phyloP scores from a whole-genome alignment of 2,329 filamentous ascomycete species.

The Colletotrichum theobromicola region DNA sequence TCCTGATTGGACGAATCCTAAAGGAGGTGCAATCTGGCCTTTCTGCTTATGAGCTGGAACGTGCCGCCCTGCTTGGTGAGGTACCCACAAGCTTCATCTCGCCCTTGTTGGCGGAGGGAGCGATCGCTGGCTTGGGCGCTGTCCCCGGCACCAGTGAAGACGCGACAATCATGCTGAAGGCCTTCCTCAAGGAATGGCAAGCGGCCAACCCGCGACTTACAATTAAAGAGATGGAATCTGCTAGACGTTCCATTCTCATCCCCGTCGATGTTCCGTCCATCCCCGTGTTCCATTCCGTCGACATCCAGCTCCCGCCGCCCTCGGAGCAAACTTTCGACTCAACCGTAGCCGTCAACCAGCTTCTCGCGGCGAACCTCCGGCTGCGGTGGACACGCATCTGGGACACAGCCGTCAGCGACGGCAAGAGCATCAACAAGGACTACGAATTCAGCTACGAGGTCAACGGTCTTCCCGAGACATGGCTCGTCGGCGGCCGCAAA shows the following conservation, averaged over 20 bases:
- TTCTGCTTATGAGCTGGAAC: conserved; percentile 59
- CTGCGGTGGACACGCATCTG: conserved; percentile 68
- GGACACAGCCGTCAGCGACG: conserved; percentile 51
- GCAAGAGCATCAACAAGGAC: conserved; percentile 27
- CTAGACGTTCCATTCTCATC: conserved; percentile 73
- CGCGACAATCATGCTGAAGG: conserved; percentile 28
- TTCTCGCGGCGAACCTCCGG: conserved; percentile 66
- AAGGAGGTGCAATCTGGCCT: conserved; percentile 49
- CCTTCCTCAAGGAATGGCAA: conserved; percentile 45
- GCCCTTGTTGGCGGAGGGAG: conserved; percentile 50
- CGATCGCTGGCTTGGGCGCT: conserved; percentile 56
- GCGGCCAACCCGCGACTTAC: conserved; percentile 34
- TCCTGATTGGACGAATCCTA: conserved; percentile 50
- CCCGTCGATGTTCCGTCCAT: conserved; percentile 89
- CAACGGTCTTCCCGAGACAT: conserved; percentile 73
- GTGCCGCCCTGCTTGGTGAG: conserved; percentile 57
- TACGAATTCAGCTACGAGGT: conserved; percentile 87
- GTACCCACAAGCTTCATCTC: conserved; percentile 55
- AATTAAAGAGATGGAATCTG: conserved; percentile 33
- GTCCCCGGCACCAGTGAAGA: conserved; percentile 39
- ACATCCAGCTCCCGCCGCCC: conserved; percentile 51
- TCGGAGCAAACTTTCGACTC: conserved; percentile 29
- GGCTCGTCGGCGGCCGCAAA: conserved; percentile 84
- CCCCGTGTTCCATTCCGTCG: conserved; percentile 81
- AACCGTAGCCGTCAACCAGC: conserved; percentile 65